Conservation (phyloP, 2,329 filamentous ascomycete genomes). For the Dactylellina cionopaga region DNA sequence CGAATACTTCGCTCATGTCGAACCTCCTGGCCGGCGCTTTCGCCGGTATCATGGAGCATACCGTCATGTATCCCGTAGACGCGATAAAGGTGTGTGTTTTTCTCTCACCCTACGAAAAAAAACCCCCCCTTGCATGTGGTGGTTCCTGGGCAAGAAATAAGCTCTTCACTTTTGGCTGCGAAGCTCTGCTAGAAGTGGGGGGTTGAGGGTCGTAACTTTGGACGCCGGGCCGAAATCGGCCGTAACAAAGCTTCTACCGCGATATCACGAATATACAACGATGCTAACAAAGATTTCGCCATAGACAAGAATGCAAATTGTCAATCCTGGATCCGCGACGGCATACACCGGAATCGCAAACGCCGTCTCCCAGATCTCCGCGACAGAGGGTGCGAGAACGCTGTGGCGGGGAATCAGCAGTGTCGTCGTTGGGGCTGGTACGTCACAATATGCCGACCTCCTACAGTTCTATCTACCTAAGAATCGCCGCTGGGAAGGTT, state of each 20-base stretch:
- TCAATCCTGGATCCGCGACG: constrained; percentile 81
- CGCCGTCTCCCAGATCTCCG: constrained; percentile 90
- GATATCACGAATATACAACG: not conserved
- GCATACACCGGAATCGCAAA: constrained; percentile 91
- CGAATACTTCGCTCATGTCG: constrained; percentile 70
- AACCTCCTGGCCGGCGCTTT: constrained; percentile 98
- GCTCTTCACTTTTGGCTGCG: no score
- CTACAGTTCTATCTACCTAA: constrained; percentile 28
- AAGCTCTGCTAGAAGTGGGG: constrained; percentile 5
- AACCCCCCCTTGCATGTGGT: no score
- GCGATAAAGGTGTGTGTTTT: constrained; percentile 90
- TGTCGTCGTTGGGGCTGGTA: constrained; percentile 93
- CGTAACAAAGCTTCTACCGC: no score
- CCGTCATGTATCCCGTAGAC: constrained; percentile 98
- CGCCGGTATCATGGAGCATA: constrained; percentile 96
- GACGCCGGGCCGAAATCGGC: no score
- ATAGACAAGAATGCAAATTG: constrained; percentile 96
- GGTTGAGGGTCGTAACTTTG: no score
- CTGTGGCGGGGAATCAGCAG: constrained; percentile 97
- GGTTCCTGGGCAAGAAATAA: no score
- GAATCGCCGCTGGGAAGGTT: no score
- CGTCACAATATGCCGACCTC: constrained; percentile 57
- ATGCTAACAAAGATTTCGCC: constrained; percentile 47
- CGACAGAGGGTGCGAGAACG: constrained; percentile 86
- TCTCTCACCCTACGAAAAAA: not conserved